Evolutionary conservation across 1,139 yeast genomes (phyloP), one percentile per base, ranked within the genome.

Genomic region (Lipomyces yarrowii): DNA sequence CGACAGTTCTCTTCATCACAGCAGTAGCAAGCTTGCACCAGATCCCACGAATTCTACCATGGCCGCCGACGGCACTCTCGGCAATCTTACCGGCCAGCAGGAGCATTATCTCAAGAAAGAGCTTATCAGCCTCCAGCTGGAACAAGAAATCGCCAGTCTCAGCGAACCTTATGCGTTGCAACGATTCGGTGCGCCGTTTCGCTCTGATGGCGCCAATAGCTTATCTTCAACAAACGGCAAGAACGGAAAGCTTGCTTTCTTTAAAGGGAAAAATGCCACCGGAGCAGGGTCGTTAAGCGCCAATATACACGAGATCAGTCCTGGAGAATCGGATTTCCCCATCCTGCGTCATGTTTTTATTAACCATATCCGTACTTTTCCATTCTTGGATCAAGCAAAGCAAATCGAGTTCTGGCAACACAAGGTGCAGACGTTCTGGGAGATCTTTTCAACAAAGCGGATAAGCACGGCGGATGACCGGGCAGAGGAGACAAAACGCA

Each of bases 91-190:
- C 15, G 69, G 69, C 54, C 64, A 60, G 39, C 69, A 67, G 51
- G 69, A 91, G 77, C 98, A 93, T 73, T 90, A 90, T 75, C 82
- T 93, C 65, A 93, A 93, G 77, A 86, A 96, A 73, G 92, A 89
- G 76, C 81, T 93, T 51, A 78, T 93, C 46, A 84, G 86, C 70
- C 80, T 83, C 18, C 84, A 90, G 73, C 77, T 92, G 52, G 81
- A 83, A 33, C 76, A 82, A 7, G 98, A 93, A 76, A 80, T 91
- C 57, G 84, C 79, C 53, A 76, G 77, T 46, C 78, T 92, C 61
- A 83, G 86, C 64, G 85, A 86, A 69, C 86, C 62, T 77, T 84
- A 53, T 86, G 92, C 60, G 78, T 91, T 67, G 81, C 88, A 64
- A 76, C 64, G 82, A 61, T 83, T 93, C 71, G 98, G 98, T 0